These are phyloP conservation scores for Termitomyces sp. DNA, from an alignment of 768 basidiomycete genomes.

Conservation along the genomic window DNA sequence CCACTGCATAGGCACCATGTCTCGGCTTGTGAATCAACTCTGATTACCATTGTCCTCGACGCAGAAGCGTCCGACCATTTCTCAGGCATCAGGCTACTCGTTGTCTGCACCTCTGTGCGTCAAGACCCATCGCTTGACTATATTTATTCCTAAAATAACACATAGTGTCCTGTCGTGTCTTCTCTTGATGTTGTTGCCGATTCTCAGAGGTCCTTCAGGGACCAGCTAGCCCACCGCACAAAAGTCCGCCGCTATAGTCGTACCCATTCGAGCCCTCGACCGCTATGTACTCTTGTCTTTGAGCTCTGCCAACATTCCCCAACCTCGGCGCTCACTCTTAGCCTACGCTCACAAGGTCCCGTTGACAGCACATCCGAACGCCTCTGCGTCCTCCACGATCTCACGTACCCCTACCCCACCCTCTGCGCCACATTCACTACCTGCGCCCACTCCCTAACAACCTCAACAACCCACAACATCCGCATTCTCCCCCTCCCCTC, in stretches of 20 bases:
- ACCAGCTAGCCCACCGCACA: background rate
- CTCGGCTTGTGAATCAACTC: too few relatives aligned
- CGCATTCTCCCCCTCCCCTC: background rate
- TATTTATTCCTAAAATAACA: too few relatives aligned
- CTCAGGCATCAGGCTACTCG: background rate
- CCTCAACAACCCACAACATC: background rate
- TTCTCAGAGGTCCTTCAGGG: background rate
- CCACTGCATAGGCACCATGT: too few relatives aligned
- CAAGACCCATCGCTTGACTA: too few relatives aligned
- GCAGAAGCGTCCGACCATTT: background rate
- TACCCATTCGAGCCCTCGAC: background rate
- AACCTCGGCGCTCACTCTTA: background rate
- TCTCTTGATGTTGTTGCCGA: background rate
- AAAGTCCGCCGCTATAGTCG: background rate
- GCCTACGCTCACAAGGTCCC: background rate
- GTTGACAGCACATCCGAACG: background rate
- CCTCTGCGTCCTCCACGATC: conserved; percentile 1
- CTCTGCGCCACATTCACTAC: background rate
- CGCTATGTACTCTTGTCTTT: background rate
- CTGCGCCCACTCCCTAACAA: background rate
- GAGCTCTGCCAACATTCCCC: background rate
- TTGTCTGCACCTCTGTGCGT: background rate
- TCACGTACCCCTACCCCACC: background rate
- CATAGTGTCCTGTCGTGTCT: background rate
- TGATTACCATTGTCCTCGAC: background rate